These are phyloP conservation scores for Serendipita sp. DNA, from an alignment of 768 basidiomycete species.

Conservation along the genomic window DNA sequence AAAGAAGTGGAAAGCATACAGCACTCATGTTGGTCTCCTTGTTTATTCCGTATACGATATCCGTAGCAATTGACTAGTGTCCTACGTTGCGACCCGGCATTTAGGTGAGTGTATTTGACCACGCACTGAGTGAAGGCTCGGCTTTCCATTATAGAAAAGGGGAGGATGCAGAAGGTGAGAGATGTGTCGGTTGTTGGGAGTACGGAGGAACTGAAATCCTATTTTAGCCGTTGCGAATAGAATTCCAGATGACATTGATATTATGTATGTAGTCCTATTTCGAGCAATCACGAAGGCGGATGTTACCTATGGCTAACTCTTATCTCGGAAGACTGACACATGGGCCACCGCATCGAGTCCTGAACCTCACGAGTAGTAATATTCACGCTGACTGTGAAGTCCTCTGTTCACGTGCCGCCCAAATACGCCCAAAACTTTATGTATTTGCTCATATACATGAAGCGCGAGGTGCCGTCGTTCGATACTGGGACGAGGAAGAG, in stretches of 20 bases:
- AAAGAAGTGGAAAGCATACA: slow-evolving; percentile 8
- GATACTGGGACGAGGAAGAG: background rate
- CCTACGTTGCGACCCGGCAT: no score
- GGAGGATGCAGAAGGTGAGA: background rate
- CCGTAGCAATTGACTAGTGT: no score
- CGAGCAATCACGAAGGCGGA: background rate
- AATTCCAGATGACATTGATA: slow-evolving; percentile 1
- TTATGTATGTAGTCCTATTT: background rate
- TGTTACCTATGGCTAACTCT: background rate
- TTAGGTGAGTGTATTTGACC: no score
- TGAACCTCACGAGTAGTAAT: background rate
- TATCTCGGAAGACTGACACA: background rate
- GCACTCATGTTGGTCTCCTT: slow-evolving; percentile 5
- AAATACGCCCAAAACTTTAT: background rate
- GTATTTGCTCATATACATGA: slow-evolving; percentile 4
- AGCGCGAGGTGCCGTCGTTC: background rate
- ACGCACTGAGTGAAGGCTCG: background rate
- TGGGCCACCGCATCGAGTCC: background rate
- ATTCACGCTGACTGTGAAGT: background rate
- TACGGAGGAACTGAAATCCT: background rate
- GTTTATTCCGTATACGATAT: no score
- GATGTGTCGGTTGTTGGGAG: no score
- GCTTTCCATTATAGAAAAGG: background rate
- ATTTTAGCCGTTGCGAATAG: background rate
- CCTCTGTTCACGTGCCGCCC: background rate